Conservation (phyloP, 345 rosid species). For the Citrus hindsii region DNA sequence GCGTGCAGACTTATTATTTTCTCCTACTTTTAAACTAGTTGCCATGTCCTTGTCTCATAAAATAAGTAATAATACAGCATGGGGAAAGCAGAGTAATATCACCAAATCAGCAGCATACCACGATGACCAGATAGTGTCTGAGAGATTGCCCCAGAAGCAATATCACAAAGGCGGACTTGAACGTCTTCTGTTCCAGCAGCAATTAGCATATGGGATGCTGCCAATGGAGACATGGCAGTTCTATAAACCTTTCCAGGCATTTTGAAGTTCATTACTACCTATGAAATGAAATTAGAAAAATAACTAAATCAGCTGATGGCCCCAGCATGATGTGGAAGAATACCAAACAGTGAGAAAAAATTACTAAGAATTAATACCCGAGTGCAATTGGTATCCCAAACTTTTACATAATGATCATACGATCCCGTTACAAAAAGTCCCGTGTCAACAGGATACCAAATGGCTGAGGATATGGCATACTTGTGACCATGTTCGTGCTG, state of each 20-base stretch:
- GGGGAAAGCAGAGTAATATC: not conserved
- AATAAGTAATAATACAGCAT: not conserved
- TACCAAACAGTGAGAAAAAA: not conserved
- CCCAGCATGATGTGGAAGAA: not conserved
- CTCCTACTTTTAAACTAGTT: not conserved
- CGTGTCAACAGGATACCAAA: constrained; percentile 95
- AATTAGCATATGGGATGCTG: constrained; percentile 81
- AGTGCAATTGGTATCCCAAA: constrained; percentile 91
- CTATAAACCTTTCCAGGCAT: constrained; percentile 95
- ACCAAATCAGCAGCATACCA: constrained; percentile 43
- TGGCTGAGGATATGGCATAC: constrained; percentile 72
- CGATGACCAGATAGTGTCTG: constrained; percentile 97
- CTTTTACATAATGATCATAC: constrained; percentile 70
- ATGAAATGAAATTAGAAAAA: constrained; percentile 11
- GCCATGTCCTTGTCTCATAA: not conserved
- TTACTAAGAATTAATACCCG: constrained; percentile 38
- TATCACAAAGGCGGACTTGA: constrained; percentile 93
- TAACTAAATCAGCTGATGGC: not conserved
- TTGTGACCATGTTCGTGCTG: constrained; percentile 74
- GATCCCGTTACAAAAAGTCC: constrained; percentile 92
- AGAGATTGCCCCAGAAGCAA: constrained; percentile 85
- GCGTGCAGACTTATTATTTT: not conserved
- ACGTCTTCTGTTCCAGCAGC: constrained; percentile 97
- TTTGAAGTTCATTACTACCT: constrained; percentile 83
- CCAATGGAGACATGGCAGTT: constrained; percentile 86